Evolutionary conservation across 495 filamentous ascomycete species (phyloP).

Genomic region (Aspergillus egyptiacus): DNA sequence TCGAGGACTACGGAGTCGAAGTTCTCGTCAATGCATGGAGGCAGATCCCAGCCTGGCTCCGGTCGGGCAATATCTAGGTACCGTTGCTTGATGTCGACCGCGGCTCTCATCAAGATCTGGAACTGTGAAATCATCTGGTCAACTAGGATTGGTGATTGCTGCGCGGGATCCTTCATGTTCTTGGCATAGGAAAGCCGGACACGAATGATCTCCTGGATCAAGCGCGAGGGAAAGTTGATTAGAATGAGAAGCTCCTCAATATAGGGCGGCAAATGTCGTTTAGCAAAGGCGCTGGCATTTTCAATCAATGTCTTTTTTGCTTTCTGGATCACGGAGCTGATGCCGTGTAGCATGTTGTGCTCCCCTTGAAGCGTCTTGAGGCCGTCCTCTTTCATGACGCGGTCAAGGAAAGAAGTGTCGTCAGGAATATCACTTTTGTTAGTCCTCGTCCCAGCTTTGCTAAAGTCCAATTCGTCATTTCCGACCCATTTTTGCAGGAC

Average conservation of each 20-base stretch:
- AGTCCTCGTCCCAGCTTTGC: slow-evolving; percentile 46
- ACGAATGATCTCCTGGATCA: slow-evolving; percentile 95
- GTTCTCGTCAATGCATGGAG: slow-evolving; percentile 92
- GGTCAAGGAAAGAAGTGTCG: slow-evolving; percentile 87
- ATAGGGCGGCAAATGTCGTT: slow-evolving; percentile 90
- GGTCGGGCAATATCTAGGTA: slow-evolving; percentile 79
- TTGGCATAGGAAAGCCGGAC: slow-evolving; percentile 87
- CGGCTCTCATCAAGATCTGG: slow-evolving; percentile 83
- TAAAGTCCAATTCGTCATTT: slow-evolving; percentile 90
- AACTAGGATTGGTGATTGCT: slow-evolving; percentile 82
- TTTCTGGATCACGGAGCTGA: slow-evolving; percentile 80
- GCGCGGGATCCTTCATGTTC: slow-evolving; percentile 85
- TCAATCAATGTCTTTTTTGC: slow-evolving; percentile 87
- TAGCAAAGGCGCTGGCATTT: slow-evolving; percentile 78
- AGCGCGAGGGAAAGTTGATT: slow-evolving; percentile 91
- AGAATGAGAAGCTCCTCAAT: slow-evolving; percentile 93
- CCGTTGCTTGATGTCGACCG: slow-evolving; percentile 84
- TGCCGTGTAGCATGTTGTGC: slow-evolving; percentile 75
- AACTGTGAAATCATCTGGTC: slow-evolving; percentile 97
- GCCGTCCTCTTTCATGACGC: slow-evolving; percentile 97
- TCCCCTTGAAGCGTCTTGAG: slow-evolving; percentile 81
- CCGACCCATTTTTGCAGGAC: slow-evolving; percentile 94
- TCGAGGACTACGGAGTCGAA: slow-evolving; percentile 95
- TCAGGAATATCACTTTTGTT: slow-evolving; percentile 65
- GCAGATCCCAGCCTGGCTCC: slow-evolving; percentile 90